Evolutionary conservation across 805 yeast genomes (phyloP).

Genomic region (Starmerella powellii): DNA sequence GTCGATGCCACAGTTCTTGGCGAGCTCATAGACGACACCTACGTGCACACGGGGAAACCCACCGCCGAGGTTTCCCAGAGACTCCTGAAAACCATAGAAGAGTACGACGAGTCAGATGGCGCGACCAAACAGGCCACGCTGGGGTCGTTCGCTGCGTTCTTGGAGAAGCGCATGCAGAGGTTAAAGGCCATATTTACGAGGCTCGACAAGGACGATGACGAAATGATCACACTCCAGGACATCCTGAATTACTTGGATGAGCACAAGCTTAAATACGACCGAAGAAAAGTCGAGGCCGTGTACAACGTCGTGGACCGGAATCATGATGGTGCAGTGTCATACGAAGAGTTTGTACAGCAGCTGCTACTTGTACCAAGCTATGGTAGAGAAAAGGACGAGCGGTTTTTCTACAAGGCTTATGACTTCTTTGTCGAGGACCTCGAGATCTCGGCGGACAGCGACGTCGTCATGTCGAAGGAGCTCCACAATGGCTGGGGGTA

Average conservation of each 20-base stretch:
- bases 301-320: conserved; percentile 45
- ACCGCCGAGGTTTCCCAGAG: conserved; percentile 12
- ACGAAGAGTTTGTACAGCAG: conserved; percentile 77
- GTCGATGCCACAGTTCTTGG: conserved; percentile 18
- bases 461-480: conserved; percentile 71
- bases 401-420: conserved; percentile 58
- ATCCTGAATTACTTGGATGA: conserved; percentile 48
- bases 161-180: conserved; percentile 22
- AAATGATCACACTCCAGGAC: conserved; percentile 15
- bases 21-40: conserved; percentile 16
- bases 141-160: conserved; percentile 19
- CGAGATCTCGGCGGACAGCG: conserved; percentile 83
- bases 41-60: conserved; percentile 6
- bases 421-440: conserved; percentile 67
- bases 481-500: conserved; percentile 75
- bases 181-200: conserved; percentile 21
- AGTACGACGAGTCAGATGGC: conserved; percentile 3
- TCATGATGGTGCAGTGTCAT: conserved; percentile 57
- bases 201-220: conserved; percentile 23
- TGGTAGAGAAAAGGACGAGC: conserved; percentile 31
- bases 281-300: conserved; percentile 41
- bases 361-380: conserved; percentile 63
- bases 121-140: conserved; percentile 2
- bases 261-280: conserved; percentile 43
- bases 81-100: conserved; percentile 15